Evolutionary conservation across 441 rosid genomes (phyloP).

Genomic region (Arabidopsis hybrid): DNA sequence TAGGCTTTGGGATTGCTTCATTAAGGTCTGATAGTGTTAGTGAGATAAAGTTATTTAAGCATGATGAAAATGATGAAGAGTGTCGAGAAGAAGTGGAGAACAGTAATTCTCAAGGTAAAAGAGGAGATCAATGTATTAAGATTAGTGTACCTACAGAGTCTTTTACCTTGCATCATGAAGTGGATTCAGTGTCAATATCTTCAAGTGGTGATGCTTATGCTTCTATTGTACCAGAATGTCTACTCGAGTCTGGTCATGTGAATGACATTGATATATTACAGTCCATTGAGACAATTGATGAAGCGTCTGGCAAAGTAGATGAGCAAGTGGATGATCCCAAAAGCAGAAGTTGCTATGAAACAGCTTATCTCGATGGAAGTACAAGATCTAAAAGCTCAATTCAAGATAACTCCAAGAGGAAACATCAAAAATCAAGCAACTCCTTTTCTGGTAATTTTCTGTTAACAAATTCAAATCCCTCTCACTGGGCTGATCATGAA

Average conservation of each 20-base stretch:
- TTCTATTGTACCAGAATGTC: conserved; percentile 38
- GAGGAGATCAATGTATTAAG: conserved; percentile 32
- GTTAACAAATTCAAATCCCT: conserved; percentile 32
- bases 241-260: conserved; percentile 30
- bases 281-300: conserved; percentile 22
- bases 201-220: conserved; percentile 26
- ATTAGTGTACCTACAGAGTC: conserved; percentile 27
- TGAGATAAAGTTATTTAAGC: conserved; percentile 46
- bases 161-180: conserved; percentile 31
- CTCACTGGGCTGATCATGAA: conserved; percentile 31
- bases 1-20: conserved; percentile 53
- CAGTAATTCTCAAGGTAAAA: conserved; percentile 37
- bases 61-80: conserved; percentile 44
- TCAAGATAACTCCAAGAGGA: conserved; percentile 40
- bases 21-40: conserved; percentile 49
- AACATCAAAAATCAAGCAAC: conserved; percentile 44
- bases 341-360: conserved; percentile 46
- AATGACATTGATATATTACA: conserved; percentile 21
- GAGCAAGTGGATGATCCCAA: conserved; percentile 41
- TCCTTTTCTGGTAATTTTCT: conserved; percentile 36
- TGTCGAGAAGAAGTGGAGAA: conserved; percentile 46
- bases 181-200: conserved; percentile 25
- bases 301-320: conserved; percentile 30
- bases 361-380: conserved; percentile 46
- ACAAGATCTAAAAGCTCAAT: conserved; percentile 51